Evolutionary conservation across 768 basidiomycete genomes (phyloP).

Genomic region (Collybia sp.): DNA sequence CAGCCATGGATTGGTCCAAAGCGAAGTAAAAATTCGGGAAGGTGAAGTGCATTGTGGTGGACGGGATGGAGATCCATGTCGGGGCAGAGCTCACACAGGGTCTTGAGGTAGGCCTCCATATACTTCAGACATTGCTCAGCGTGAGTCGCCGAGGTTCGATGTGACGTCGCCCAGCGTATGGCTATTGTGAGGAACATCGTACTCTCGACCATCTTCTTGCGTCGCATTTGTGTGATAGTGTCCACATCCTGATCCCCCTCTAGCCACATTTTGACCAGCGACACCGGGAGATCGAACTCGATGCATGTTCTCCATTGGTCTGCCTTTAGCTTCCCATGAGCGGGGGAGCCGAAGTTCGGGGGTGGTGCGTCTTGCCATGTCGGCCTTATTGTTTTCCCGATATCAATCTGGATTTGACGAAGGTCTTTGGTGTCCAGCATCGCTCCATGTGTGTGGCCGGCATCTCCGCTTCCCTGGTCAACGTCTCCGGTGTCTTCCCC

Average conservation of each 20-base stretch:
- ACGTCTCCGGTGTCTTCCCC: too few species aligned
- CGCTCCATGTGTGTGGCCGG: too few species aligned
- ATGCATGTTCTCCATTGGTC: slow-evolving; percentile 17
- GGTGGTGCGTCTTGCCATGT: slow-evolving; percentile 2
- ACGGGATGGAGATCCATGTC: slow-evolving; percentile 5
- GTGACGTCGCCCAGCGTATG: slow-evolving; percentile 8
- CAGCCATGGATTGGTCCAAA: too few species aligned
- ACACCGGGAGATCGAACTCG: slow-evolving; percentile 16
- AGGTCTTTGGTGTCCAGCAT: slow-evolving; percentile 4
- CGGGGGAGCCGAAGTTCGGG: slow-evolving; percentile 7
- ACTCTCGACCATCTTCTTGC: slow-evolving; percentile 7
- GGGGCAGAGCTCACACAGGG: slow-evolving; percentile 7
- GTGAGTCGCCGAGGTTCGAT: slow-evolving; percentile 8
- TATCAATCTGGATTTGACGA: slow-evolving; percentile 3
- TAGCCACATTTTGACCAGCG: slow-evolving; percentile 7
- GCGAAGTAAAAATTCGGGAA: slow-evolving; percentile 39
- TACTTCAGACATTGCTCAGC: slow-evolving; percentile 5
- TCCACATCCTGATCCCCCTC: too few species aligned
- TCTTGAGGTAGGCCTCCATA: slow-evolving; percentile 8
- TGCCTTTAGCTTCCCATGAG: slow-evolving; percentile 17
- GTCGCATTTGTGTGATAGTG: too few species aligned
- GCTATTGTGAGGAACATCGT: slow-evolving; percentile 13
- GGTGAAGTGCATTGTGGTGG: slow-evolving; percentile 9
- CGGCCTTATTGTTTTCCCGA: slow-evolving; percentile 6
- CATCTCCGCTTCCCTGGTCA: too few species aligned